These are phyloP conservation scores for Stenogyne calaminthoides DNA, from an alignment of 305 asterid species.

Conservation along the genomic window DNA sequence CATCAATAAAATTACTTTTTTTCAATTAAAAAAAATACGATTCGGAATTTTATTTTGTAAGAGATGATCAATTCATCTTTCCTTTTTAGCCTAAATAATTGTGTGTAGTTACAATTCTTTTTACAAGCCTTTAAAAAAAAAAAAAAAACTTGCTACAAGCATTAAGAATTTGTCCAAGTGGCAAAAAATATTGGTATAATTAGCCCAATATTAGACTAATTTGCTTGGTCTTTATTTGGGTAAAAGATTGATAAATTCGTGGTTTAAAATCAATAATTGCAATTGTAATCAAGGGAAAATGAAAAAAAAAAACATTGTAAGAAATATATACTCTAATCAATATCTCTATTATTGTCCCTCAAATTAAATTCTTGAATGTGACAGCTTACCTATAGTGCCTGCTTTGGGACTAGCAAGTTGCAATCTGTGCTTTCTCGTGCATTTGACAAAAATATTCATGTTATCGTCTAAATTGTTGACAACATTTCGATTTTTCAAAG, in stretches of 20 bases:
- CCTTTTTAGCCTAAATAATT: too few relatives aligned
- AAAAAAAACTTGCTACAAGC: too few relatives aligned
- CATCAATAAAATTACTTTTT: too few relatives aligned
- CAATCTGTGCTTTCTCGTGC: conserved; percentile 36
- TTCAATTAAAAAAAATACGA: too few relatives aligned
- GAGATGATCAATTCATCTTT: too few relatives aligned
- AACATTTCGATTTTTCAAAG: conserved; percentile 6
- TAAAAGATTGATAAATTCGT: not conserved
- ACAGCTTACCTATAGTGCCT: conserved; percentile 29
- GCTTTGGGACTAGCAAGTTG: conserved; percentile 4
- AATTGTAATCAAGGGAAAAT: not conserved
- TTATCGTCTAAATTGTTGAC: conserved; percentile 19
- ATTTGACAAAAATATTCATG: conserved; percentile 16
- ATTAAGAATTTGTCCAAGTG: too few relatives aligned
- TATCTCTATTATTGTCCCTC: conserved; percentile 5
- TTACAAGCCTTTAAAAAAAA: too few relatives aligned
- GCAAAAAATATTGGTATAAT: too few relatives aligned
- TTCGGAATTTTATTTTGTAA: too few relatives aligned
- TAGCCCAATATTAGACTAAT: too few relatives aligned
- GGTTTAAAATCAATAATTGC: not conserved
- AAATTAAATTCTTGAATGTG: conserved; percentile 18
- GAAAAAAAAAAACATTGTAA: not conserved
- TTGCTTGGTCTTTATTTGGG: not conserved
- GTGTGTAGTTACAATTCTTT: too few relatives aligned
- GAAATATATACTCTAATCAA: not conserved